A percentile compares a stretch with the other conserved stretches of the same genome.
Conservation (phyloP, 768 basidiomycete species). For the Coprinellus micaceus region DNA sequence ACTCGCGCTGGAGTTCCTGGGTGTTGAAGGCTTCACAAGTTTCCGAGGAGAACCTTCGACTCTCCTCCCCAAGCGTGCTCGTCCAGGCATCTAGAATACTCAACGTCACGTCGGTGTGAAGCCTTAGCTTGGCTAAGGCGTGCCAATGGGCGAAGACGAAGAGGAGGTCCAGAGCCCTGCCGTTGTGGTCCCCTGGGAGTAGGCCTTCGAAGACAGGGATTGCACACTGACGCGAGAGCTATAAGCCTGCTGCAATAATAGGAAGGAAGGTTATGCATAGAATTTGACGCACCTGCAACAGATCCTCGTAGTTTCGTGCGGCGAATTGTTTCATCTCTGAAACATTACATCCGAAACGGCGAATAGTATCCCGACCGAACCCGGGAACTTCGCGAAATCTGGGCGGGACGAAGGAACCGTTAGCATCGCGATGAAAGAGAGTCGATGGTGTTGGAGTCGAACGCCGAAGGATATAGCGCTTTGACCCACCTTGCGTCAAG, state of each 20-base stretch:
- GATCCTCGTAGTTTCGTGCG: slow-evolving; percentile 37
- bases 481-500: not conserved
- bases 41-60: slow-evolving; percentile 27
- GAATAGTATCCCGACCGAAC: slow-evolving; percentile 30
- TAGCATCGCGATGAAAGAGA: too few species aligned
- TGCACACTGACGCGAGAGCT: slow-evolving; percentile 26
- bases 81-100: slow-evolving; percentile 23
- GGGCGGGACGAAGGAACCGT: not conserved
- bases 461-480: too few species aligned
- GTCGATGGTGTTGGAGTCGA: too few species aligned
- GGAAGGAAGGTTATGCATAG: too few species aligned
- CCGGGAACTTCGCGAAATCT: slow-evolving; percentile 29
- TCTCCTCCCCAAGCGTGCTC: slow-evolving; percentile 20
- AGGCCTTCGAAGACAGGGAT: slow-evolving; percentile 37
- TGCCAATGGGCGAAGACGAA: slow-evolving; percentile 32
- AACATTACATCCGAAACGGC: slow-evolving; percentile 26
- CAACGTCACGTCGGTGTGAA: slow-evolving; percentile 27
- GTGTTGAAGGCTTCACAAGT: slow-evolving; percentile 27
- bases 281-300: slow-evolving; percentile 33
- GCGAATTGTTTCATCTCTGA: slow-evolving; percentile 31
- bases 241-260: not conserved
- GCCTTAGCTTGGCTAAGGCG: slow-evolving; percentile 27
- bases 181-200: slow-evolving; percentile 20
- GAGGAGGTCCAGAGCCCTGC: slow-evolving; percentile 20
- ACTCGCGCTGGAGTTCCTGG: slow-evolving; percentile 36